Conservation (phyloP, 1,284 basidiomycete genomes). For the Athelia sp. region DNA sequence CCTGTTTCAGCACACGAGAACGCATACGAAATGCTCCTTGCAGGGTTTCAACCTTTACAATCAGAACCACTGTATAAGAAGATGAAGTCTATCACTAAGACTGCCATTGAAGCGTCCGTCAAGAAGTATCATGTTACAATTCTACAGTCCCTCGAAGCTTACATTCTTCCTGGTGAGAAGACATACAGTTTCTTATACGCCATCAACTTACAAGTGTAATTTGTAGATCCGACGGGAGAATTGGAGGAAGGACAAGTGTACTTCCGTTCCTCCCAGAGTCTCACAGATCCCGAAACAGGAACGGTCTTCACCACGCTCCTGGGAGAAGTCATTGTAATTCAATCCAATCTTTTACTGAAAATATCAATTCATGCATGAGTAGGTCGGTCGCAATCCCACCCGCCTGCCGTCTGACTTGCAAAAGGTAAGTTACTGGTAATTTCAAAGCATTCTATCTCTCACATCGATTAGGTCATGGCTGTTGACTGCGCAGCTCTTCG, state of each 20-base stretch:
- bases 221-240: conserved; percentile 52
- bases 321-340: conserved; percentile 50
- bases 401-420: conserved; percentile 59
- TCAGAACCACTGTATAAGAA: conserved; percentile 36
- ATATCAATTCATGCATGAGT: conserved; percentile 1
- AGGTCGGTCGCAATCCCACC: conserved; percentile 53
- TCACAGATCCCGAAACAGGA: not conserved
- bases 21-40: conserved; percentile 50
- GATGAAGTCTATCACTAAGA: conserved; percentile 40
- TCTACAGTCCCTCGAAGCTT: conserved; percentile 46
- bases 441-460: no score
- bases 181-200: conserved; percentile 8
- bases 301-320: conserved; percentile 17
- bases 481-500: conserved; percentile 41
- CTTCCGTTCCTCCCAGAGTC: conserved; percentile 37
- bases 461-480: conserved; percentile 55
- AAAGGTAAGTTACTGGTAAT: conserved; percentile 41
- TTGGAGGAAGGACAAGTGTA: conserved; percentile 50
- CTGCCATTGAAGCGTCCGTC: conserved; percentile 39
- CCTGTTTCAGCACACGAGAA: conserved; percentile 41
- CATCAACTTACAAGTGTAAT: no score
- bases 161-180: conserved; percentile 56
- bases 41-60: conserved; percentile 53
- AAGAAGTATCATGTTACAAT: conserved; percentile 55
- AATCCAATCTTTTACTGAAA: not conserved